A percentile compares a stretch with the other conserved stretches of the same genome.
Conservation (phyloP, 805 yeast genomes). For the Yarrowia porcina region DNA sequence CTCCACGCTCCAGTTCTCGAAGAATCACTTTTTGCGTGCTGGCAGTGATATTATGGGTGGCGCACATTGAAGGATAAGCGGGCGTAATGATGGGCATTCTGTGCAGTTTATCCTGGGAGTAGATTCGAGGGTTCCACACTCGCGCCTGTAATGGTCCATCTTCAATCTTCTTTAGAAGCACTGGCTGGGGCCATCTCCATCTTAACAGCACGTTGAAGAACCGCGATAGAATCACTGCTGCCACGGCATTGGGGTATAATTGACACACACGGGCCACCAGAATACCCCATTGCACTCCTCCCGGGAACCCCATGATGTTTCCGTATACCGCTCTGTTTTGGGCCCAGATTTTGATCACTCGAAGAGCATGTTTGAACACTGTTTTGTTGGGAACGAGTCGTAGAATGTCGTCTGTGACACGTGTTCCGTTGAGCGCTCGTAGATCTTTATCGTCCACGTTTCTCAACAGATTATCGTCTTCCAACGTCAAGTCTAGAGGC, state of each 20-base stretch:
- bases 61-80: constrained; percentile 98
- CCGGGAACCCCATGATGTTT: constrained; percentile 95
- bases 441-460: constrained; percentile 90
- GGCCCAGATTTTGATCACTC: constrained; percentile 97
- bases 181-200: constrained; percentile 99
- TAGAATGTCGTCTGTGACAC: constrained; percentile 94
- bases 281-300: constrained; percentile 99
- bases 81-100: constrained; percentile 98
- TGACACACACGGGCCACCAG: constrained; percentile 97
- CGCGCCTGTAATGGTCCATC: constrained; percentile 96
- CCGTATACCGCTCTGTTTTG: constrained; percentile 91
- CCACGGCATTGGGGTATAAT: constrained; percentile 90
- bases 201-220: constrained; percentile 80
- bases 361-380: constrained; percentile 84
- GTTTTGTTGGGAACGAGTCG: constrained; percentile 87
- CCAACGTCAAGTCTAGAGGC: constrained; percentile 67
- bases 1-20: constrained; percentile 76
- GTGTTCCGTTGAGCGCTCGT: constrained; percentile 88
- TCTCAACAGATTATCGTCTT: constrained; percentile 78
- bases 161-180: constrained; percentile 83
- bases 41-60: constrained; percentile 89
- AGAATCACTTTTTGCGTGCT: constrained; percentile 83
- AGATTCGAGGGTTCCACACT: constrained; percentile 93
- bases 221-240: constrained; percentile 85
- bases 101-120: constrained; percentile 85